A percentile compares a stretch with the other conserved stretches of the same genome.
phyloP scores from a whole-genome alignment of 148 eudicot species.

The Cornus controversa region DNA sequence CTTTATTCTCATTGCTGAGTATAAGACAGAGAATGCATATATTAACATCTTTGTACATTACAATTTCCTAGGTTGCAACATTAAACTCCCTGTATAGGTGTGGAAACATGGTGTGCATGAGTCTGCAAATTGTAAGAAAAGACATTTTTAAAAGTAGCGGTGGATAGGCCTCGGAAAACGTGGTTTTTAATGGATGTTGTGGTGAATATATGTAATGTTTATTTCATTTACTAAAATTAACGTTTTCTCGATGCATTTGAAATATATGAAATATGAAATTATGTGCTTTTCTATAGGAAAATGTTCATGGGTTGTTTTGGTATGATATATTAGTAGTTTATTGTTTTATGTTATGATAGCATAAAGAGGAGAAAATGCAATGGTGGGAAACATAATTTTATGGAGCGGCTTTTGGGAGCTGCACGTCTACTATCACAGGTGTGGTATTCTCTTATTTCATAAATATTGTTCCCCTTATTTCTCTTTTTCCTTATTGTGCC shows the following conservation, averaged over 20 bases:
- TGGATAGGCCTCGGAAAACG: background rate
- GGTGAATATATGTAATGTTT: no score
- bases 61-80: background rate
- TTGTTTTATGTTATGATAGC: conserved; percentile 33
- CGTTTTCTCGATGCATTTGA: no score
- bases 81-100: background rate
- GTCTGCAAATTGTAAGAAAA: no score
- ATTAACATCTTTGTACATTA: background rate
- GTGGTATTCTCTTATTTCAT: background rate
- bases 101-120: background rate
- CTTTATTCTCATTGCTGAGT: no score
- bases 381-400: conserved; percentile 56
- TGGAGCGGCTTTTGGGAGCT: conserved; percentile 80
- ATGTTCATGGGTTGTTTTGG: background rate
- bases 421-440: conserved; percentile 88
- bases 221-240: no score
- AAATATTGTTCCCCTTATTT: background rate
- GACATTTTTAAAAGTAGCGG: background rate
- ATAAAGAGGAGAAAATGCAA: conserved; percentile 64
- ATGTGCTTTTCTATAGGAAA: background rate
- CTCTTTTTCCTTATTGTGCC: background rate
- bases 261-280: no score
- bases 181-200: background rate
- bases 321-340: background rate
- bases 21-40: no score